phyloP scores from a whole-genome alignment of 2,329 filamentous ascomycete genomes.

The Cadophora gregata region DNA sequence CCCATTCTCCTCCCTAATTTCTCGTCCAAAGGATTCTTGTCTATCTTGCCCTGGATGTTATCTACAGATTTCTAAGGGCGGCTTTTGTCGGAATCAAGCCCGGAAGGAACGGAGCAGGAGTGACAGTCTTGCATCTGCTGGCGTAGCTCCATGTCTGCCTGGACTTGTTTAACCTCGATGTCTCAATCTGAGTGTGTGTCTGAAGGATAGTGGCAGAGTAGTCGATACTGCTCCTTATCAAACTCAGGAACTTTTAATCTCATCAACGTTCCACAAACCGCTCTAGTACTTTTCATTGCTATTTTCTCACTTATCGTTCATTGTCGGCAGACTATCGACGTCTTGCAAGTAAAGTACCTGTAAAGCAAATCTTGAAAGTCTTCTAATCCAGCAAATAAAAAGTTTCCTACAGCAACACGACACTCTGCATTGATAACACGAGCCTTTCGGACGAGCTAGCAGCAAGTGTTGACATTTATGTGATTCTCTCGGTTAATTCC shows the following conservation, averaged over 20 bases:
- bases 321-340: too few species aligned
- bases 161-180: background rate
- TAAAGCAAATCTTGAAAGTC: background rate
- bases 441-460: background rate
- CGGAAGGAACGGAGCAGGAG: background rate
- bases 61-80: background rate
- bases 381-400: background rate
- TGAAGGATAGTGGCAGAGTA: background rate
- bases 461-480: background rate
- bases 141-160: background rate
- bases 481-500: background rate
- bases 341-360: background rate
- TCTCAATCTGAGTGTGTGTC: background rate
- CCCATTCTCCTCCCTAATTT: background rate
- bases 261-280: background rate
- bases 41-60: background rate
- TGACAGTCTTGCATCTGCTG: constrained; percentile 2
- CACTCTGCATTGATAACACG: background rate
- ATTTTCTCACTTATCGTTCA: too few species aligned
- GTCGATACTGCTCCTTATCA: constrained; percentile 2
- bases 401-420: background rate
- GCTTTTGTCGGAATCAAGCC: background rate
- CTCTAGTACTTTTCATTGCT: constrained; percentile 3
- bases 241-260: background rate
- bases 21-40: too few species aligned